Evolutionary conservation across 2,329 filamentous ascomycete species (phyloP).

Genomic region (Coleophoma cylindrospora): DNA sequence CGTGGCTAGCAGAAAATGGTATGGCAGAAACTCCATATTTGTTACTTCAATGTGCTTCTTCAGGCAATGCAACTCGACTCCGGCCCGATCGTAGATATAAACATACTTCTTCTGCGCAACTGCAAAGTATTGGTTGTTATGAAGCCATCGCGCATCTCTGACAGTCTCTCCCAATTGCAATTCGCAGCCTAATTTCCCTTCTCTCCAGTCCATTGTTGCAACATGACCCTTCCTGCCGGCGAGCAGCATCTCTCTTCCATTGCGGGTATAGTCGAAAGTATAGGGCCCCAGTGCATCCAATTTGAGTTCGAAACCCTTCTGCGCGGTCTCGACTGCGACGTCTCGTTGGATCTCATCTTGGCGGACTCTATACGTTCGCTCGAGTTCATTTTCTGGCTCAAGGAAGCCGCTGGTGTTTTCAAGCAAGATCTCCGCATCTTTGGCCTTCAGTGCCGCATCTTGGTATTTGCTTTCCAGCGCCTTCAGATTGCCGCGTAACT

Average conservation of each 20-base stretch:
- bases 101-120: slow-evolving; percentile 95
- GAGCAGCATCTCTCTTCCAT: slow-evolving; percentile 79
- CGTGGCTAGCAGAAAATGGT: slow-evolving; percentile 89
- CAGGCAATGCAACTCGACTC: slow-evolving; percentile 88
- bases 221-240: slow-evolving; percentile 91
- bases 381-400: slow-evolving; percentile 81
- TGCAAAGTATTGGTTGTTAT: slow-evolving; percentile 92
- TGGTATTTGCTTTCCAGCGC: slow-evolving; percentile 78
- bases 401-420: slow-evolving; percentile 84
- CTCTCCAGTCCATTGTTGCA: slow-evolving; percentile 93
- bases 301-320: slow-evolving; percentile 89
- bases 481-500: slow-evolving; percentile 75
- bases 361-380: slow-evolving; percentile 86
- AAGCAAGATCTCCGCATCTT: slow-evolving; percentile 91
- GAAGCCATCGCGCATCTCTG: slow-evolving; percentile 83
- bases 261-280: slow-evolving; percentile 80
- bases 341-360: slow-evolving; percentile 77
- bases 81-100: slow-evolving; percentile 91
- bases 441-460: slow-evolving; percentile 75
- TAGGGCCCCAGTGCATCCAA: slow-evolving; percentile 83
- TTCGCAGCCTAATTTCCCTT: slow-evolving; percentile 87
- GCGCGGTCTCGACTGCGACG: slow-evolving; percentile 77
- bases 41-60: slow-evolving; percentile 87
- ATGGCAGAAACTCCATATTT: slow-evolving; percentile 92
- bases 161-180: slow-evolving; percentile 87